These are phyloP conservation scores for Trifolium repens DNA, from an alignment of 306 rosid species.

Conservation along the genomic window DNA sequence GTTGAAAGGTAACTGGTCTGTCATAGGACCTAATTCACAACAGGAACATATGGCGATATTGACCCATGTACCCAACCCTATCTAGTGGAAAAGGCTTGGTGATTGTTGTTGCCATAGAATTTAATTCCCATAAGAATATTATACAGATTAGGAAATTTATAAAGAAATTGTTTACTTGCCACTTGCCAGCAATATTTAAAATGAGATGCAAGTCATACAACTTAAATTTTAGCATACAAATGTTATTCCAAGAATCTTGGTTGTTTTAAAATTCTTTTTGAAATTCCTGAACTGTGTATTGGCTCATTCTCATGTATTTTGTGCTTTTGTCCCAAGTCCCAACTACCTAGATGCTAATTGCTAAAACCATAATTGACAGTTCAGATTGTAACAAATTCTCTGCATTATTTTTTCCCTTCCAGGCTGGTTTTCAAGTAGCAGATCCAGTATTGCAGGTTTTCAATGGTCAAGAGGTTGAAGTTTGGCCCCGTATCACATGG, in stretches of 20 bases:
- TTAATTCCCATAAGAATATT: constrained; percentile 4
- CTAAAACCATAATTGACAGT: constrained; percentile 19
- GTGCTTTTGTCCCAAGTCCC: constrained; percentile 31
- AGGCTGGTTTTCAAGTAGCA: constrained; percentile 87
- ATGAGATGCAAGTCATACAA: constrained; percentile 10
- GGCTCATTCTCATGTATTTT: background rate
- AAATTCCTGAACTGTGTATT: background rate
- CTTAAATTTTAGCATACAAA: constrained; percentile 13
- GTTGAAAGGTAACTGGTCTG: background rate
- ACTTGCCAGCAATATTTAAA: constrained; percentile 4
- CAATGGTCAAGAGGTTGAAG: constrained; percentile 90
- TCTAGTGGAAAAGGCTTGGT: background rate
- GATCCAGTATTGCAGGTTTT: constrained; percentile 73
- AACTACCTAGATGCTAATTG: constrained; percentile 26
- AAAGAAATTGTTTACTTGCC: constrained; percentile 20
- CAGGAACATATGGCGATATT: background rate
- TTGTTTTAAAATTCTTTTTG: constrained; percentile 17
- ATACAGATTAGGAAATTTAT: constrained; percentile 12
- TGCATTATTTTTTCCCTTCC: constrained; percentile 36
- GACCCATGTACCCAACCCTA: background rate
- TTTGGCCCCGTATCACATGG: constrained; percentile 88
- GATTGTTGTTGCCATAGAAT: constrained; percentile 3
- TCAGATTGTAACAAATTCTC: constrained; percentile 26
- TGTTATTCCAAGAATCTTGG: constrained; percentile 17
- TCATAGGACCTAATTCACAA: background rate